Evolutionary conservation across 306 rosid genomes (phyloP).

Genomic region (Pachyrhizus erosus): DNA sequence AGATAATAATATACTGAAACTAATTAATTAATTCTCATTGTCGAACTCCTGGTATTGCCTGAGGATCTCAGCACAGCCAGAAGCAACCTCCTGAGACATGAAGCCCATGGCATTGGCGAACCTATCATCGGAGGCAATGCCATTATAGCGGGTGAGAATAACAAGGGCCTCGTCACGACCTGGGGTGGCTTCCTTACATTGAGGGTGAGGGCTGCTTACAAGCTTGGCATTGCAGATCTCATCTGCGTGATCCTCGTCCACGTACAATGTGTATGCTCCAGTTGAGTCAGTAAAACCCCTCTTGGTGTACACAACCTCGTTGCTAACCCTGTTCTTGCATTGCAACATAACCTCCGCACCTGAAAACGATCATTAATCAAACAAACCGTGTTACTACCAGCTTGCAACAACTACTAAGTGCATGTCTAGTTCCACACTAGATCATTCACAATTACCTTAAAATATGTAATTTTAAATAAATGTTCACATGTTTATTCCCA

Average conservation of each 20-base stretch:
- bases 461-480: background rate
- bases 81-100: conserved; percentile 49
- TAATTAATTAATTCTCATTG: conserved; percentile 49
- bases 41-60: conserved; percentile 70
- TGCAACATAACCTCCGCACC: conserved; percentile 81
- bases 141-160: conserved; percentile 76
- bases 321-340: conserved; percentile 63
- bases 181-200: conserved; percentile 53
- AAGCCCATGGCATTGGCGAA: conserved; percentile 78
- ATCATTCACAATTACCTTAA: background rate
- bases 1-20: conserved; percentile 27
- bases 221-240: conserved; percentile 73
- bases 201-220: conserved; percentile 62
- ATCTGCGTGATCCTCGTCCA: conserved; percentile 72
- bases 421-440: background rate
- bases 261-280: conserved; percentile 61
- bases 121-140: conserved; percentile 68
- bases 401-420: background rate
- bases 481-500: background rate
- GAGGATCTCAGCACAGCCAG: conserved; percentile 72
- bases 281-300: conserved; percentile 61
- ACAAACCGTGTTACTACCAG: background rate
- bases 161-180: conserved; percentile 90
- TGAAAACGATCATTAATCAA: conserved; percentile 26
- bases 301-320: conserved; percentile 56